Evolutionary conservation across 2,329 filamentous ascomycete species (phyloP), one percentile per base, ranked within the genome.

Genomic region (Cladosporium velox): DNA sequence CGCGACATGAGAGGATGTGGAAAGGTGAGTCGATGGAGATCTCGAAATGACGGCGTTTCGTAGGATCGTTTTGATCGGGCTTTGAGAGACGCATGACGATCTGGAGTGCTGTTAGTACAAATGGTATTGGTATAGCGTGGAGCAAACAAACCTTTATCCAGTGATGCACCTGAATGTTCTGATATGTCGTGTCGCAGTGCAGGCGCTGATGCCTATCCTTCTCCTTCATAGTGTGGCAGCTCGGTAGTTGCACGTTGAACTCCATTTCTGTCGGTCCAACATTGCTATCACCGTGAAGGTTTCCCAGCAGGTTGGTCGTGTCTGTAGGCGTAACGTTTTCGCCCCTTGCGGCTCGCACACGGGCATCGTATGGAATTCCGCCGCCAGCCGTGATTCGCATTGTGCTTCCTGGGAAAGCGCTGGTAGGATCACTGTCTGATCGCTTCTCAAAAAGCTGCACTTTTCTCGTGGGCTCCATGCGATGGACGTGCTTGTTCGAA

Each of bases 11-110:
- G 58, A 97, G 89, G 55, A 97, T 92, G 68, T 94, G 94, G 76
- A 97, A 94, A 0, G 93, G 93, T 1, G 93, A 97, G 79, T 97
- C 93, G 72, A 97, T 97, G 71, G 92, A 96, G 73, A 97, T 97
- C 78, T 97, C 93, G 71, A 96, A 97, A 76, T 97, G 93, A 38
- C 93, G 87, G 69, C 93, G 87, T 75, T 93, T 93, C 0, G 83
- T 83, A 0, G 92, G 88, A 72, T 96, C 91, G 12, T 89, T 87
- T 47, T 89, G 86, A 72, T 97, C 93, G 15, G 90, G 82, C 72
- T 92, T 92, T 34, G 93, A 97, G 57, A 97, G 89, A 62, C 93
- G 90, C 88, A 97, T 91, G 68, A 97, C 92, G 74, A 97, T 92
- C 91, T 94, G 68, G 47, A 30, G 28, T 55, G 8, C 1, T 26